A percentile compares a stretch with the other conserved stretches of the same genome.
Evolutionary conservation across 768 basidiomycete species (phyloP).

Genomic region (Tulasnella sp.): DNA sequence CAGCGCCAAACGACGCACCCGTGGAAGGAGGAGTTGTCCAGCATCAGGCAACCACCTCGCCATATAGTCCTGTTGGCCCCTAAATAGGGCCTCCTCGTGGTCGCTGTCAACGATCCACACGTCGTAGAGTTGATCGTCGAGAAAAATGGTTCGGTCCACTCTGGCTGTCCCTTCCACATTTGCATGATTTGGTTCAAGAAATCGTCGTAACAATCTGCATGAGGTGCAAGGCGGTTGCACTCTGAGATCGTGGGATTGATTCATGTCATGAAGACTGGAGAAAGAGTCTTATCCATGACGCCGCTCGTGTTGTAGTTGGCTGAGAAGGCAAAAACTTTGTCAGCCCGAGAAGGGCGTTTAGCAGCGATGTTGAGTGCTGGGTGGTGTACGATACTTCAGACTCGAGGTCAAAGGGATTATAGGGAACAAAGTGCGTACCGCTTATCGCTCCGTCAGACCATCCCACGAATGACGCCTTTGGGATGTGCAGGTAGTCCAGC

Average conservation of each 20-base stretch:
- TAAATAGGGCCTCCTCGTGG: slow-evolving; percentile 9
- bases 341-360: neutral
- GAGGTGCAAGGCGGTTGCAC: neutral
- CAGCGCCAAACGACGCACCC: neutral
- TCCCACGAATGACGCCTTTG: slow-evolving; percentile 15
- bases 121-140: neutral
- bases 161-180: slow-evolving; percentile 16
- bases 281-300: slow-evolving; percentile 13
- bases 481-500: neutral
- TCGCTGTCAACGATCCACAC: slow-evolving; percentile 16
- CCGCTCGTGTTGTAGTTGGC: slow-evolving; percentile 21
- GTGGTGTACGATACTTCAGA: neutral
- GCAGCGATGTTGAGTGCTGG: slow-evolving; percentile 12
- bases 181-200: neutral
- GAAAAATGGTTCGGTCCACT: slow-evolving; percentile 15
- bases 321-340: slow-evolving; percentile 14
- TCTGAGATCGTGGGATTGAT: slow-evolving; percentile 14
- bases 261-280: slow-evolving; percentile 4
- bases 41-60: slow-evolving; percentile 11
- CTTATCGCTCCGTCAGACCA: slow-evolving; percentile 17
- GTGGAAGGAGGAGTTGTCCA: slow-evolving; percentile 4
- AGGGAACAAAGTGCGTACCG: neutral
- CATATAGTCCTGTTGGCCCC: slow-evolving; percentile 18
- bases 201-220: neutral
- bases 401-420: neutral